phyloP scores from a whole-genome alignment of 1,284 basidiomycete genomes.

The Xerocomus minutiporus region DNA sequence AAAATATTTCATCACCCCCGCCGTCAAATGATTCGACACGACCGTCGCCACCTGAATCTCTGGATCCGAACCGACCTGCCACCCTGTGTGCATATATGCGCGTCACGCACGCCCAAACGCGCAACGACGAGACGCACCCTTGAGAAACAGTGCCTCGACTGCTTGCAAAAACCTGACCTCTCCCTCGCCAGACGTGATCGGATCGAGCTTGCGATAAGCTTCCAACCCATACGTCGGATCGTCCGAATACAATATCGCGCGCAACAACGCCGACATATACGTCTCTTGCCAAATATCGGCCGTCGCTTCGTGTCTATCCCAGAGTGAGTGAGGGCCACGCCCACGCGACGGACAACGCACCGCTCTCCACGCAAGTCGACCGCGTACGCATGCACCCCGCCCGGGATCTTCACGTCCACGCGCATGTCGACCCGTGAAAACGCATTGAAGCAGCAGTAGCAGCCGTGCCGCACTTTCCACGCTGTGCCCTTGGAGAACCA shows the following conservation, averaged over 20 bases:
- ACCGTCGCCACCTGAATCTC: conserved; percentile 98
- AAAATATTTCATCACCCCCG: conserved; percentile 96
- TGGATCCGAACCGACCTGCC: conserved; percentile 97
- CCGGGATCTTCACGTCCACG: conserved; percentile 98
- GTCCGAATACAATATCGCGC: conserved; percentile 93
- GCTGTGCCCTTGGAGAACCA: conserved; percentile 87
- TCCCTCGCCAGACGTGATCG: conserved; percentile 85
- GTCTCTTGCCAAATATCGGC: conserved; percentile 96
- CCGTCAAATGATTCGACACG: conserved; percentile 95
- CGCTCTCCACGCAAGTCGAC: conserved; percentile 92
- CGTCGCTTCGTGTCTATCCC: conserved; percentile 80
- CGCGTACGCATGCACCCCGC: conserved; percentile 92
- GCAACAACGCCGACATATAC: conserved; percentile 88
- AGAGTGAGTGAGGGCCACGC: no score
- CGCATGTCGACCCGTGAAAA: conserved; percentile 96
- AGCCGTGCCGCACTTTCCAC: conserved; percentile 95
- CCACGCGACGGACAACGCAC: conserved; percentile 40
- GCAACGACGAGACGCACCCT: conserved; percentile 53
- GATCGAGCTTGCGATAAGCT: conserved; percentile 93
- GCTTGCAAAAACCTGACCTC: conserved; percentile 90
- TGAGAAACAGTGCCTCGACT: conserved; percentile 86
- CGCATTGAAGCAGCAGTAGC: conserved; percentile 98
- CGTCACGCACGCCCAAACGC: background rate
- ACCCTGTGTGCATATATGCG: conserved; percentile 47
- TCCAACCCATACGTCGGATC: conserved; percentile 90